Conservation (phyloP, 257 asterid genomes). For the Nyctanthes arbortristis region DNA sequence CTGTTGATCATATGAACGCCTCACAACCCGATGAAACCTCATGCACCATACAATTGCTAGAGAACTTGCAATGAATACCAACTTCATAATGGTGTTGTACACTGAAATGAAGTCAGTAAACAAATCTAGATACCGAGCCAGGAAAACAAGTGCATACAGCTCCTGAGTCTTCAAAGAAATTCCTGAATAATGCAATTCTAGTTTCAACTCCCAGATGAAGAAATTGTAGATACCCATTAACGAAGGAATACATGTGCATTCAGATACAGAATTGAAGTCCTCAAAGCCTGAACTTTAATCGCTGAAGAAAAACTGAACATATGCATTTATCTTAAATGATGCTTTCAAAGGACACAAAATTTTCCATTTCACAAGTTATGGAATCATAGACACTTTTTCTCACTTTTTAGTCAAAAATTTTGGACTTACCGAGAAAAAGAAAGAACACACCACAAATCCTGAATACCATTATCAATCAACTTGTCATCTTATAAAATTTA, state of each 20-base stretch:
- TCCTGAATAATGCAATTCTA: constrained; percentile 52
- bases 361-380: neutral
- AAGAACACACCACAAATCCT: neutral
- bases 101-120: constrained; percentile 78
- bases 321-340: neutral
- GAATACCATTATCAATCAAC: no score
- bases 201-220: neutral
- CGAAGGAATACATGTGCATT: neutral
- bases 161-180: constrained; percentile 94
- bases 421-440: neutral
- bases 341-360: neutral
- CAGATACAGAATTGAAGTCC: neutral
- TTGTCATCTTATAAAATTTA: no score
- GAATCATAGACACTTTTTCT: neutral
- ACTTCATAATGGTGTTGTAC: constrained; percentile 80
- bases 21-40: constrained; percentile 69
- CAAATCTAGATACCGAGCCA: constrained; percentile 89
- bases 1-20: constrained; percentile 83
- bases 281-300: neutral
- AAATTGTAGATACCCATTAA: neutral
- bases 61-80: constrained; percentile 88
- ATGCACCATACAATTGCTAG: constrained; percentile 88
- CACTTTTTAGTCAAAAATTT: neutral
- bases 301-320: neutral
- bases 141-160: constrained; percentile 76